Base-by-base conservation (phyloP, 805 yeast species). In the Candida rishiriensis region DNA sequence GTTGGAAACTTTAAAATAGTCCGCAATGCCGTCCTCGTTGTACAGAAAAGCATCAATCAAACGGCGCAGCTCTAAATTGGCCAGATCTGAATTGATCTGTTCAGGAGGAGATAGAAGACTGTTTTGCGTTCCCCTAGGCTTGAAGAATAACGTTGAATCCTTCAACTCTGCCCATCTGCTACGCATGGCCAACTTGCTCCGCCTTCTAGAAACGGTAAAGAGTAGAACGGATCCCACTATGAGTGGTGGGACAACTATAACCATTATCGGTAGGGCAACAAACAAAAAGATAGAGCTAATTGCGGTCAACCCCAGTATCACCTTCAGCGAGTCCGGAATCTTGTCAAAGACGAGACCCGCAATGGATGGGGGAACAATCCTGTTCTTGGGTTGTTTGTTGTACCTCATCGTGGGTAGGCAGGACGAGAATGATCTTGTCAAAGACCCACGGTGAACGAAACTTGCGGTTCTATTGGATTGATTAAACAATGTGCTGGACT, bases 171-270 rank as follows among this genome's bases (percentile, higher is more conserved):
- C 42, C 66, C 65, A 59, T 29, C 55, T 49, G 28, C 38, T 44
- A 6, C 38, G 40, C 48, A 55, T 52, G 28, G 47, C 51, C 29
- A 43, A 43, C 13, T 45, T 38, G 14, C 45, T 26, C 33, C 50
- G 45, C 18, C 43, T 42, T 17, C 41, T 42, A 18, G 53, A 45
- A 2, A 52, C 28, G 29, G 46, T 51, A 34, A 47, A 51, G 13
- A 50, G 42, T 13, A 56, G 29, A 33, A 44, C 52, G 1, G 63
- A 54, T 10, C 65, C 61, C n/a, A 65, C 29, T 3, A 61, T 16
- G 7, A 61, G 12, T 2, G 69, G 64, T 7, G 70, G 70, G 4
- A 62, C 42, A 11, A 59, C 57, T 11, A 66, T 39, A n/a, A 56
- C 42, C 29, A 64, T 41, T 2, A 64, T 39, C 7, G 68, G 68